Evolutionary conservation across 2,329 filamentous ascomycete species (phyloP).

Genomic region (Sporothrix phasma): DNA sequence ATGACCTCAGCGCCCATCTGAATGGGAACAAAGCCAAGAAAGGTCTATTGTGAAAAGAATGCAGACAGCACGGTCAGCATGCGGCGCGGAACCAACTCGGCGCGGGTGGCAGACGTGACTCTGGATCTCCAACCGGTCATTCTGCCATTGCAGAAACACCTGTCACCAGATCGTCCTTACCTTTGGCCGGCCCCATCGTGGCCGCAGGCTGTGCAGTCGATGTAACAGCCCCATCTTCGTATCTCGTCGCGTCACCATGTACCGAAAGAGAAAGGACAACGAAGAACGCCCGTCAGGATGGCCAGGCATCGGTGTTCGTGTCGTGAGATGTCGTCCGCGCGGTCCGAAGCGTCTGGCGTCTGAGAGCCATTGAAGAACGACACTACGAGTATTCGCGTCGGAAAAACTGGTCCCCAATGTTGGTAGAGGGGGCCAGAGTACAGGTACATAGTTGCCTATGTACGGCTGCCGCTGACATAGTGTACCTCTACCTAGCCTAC

Average conservation of each 20-base stretch:
- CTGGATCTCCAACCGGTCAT: neutral
- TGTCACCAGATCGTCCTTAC: neutral
- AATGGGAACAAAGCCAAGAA: slow-evolving; percentile 77
- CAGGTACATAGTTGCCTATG: neutral
- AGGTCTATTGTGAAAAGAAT: slow-evolving; percentile 49
- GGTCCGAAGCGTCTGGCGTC: slow-evolving; percentile 9
- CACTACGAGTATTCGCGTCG: neutral
- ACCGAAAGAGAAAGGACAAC: neutral
- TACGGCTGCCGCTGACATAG: neutral
- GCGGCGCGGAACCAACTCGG: neutral
- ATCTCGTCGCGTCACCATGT: neutral
- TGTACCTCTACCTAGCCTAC: neutral
- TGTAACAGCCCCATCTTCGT: slow-evolving; percentile 12
- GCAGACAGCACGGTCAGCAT: neutral
- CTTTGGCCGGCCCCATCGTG: slow-evolving; percentile 21
- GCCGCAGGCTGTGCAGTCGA: slow-evolving; percentile 11
- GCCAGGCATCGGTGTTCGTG: neutral
- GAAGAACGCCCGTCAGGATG: too few species aligned
- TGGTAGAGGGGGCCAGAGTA: neutral
- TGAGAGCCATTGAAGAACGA: neutral
- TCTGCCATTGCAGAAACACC: too few species aligned
- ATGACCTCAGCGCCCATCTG: slow-evolving; percentile 81
- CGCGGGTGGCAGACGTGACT: neutral
- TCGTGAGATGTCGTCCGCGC: slow-evolving; percentile 9
- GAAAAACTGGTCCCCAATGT: slow-evolving; percentile 8